Evolutionary conservation across 2,329 filamentous ascomycete genomes (phyloP), one percentile per base, ranked within the genome.

Genomic region (Uncinocarpus reesii): DNA sequence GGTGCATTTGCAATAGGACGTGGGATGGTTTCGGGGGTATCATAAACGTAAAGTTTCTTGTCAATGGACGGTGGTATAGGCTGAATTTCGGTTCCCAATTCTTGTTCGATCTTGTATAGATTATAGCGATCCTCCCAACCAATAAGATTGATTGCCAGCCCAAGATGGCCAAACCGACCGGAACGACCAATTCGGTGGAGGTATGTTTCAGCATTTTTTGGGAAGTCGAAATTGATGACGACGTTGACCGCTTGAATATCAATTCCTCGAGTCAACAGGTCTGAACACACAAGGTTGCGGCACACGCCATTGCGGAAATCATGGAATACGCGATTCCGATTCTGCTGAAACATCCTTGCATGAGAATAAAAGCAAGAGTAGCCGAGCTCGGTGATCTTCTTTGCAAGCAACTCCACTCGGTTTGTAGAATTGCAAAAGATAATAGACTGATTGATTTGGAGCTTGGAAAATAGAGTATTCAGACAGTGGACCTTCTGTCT

Each of bases 341-440:
- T 59, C 57, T 92, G 84, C 68, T 98, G 92, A 40, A 92, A 80
- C 92, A 98, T 98, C 63, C 89, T 88, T 45, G 92, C 92, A 67
- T 98, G 92, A 58, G 90, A 96, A 73, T 98, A 98, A 73, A 96
- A 98, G 73, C 92, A 98, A 1, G 92, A 98, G 71, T 98, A 98
- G 56, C 92, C 92, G 56, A 98, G 80, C 67, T 98, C 93, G 41
- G 93, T 98, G 62, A 98, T 98, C 70, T 98, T 98, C 77, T 98
- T 98, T 43, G 92, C 92, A 21, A 98, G 79, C 46, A 98, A 77
- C 70, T 98, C 92, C 52, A 98, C 92, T 56, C 92, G 86, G 68
- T 96, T 96, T 47, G 92, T 98, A 34, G 92, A 98, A 71, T 98
- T 98, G 73, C 92, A 98, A 74, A 98, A 98, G 65, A 98, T 98